Evolutionary conservation across 139 green algal genomes (phyloP), one percentile per base, ranked within the genome.

Genomic region (Picochlorum sp.): DNA sequence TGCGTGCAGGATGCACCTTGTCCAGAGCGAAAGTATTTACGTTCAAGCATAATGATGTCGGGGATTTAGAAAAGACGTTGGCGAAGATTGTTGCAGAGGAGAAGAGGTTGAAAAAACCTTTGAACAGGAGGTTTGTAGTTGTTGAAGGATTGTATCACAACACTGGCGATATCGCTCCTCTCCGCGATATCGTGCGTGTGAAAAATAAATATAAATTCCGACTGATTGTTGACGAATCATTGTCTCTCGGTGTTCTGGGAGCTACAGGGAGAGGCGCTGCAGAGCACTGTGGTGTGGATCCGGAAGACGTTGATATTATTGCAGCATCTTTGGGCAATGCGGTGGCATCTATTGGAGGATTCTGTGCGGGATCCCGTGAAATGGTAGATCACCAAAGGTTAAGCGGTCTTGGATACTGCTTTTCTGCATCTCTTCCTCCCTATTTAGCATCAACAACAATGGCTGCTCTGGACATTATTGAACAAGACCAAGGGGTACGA

Each of bases 21-120:
- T 90, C 81, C 6, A 77, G 88, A 6, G 86, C 85, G 16, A 73
- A 68, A 4, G 75, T 97, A 47, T 31, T 74, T n/a, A 83, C 68
- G 88, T 98, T 95, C 83, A 84, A 85, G 69, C 94, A 98, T 83
- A 97, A 97, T 61, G 92, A 98, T 81, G 74, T 95, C 74, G 76
- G 23, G 14, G 84, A 97, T 75, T 70, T 97, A 58, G 81, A 94
- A 73, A 54, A 63, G 0, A 55, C 94, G 38, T 80, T 99, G 47
- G 18, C 77, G 65, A 20, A 63, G 13, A 63, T 92, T 26, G 73
- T 58, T 45, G 68, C 70, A n/a, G 69, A 86, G 30, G 77, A 90
- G 64, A 52, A 59, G 49, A 52, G 38, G 6, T 21, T 57, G 15
- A 81, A 71, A 82, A 85, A 62, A 62, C 84, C 81, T 9, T 65